Conservation (phyloP, 352 stramenopile species). For the Pythium aristosporum region DNA sequence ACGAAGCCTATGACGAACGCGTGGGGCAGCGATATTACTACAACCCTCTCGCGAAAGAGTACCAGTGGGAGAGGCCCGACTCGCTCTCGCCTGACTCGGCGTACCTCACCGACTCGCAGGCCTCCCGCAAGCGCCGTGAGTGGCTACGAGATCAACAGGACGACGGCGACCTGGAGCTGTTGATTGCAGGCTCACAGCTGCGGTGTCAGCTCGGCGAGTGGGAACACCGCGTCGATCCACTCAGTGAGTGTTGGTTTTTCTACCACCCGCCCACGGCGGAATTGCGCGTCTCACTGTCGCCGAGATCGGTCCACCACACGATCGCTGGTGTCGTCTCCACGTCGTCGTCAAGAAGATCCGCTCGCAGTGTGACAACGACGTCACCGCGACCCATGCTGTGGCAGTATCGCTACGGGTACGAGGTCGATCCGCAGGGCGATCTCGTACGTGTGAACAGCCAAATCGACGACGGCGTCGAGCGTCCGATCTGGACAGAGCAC, state of each 20-base stretch:
- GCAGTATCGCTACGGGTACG: constrained; percentile 78
- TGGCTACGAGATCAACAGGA: constrained; percentile 57
- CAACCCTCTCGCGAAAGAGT: constrained; percentile 70
- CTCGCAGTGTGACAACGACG: constrained; percentile 28
- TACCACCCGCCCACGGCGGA: constrained; percentile 49
- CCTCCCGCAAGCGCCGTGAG: constrained; percentile 36
- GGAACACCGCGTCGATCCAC: constrained; percentile 61
- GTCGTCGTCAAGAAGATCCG: constrained; percentile 16
- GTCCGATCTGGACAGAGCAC: constrained; percentile 69
- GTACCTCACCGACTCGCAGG: constrained; percentile 43
- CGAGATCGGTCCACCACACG: constrained; percentile 42
- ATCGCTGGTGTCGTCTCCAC: neutral
- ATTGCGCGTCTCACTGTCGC: constrained; percentile 57
- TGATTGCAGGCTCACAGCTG: constrained; percentile 36
- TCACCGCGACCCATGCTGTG: constrained; percentile 51
- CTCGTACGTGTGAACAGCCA: constrained; percentile 30
- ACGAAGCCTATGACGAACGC: constrained; percentile 72
- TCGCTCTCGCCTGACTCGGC: constrained; percentile 17
- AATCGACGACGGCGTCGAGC: constrained; percentile 17
- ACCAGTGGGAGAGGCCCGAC: constrained; percentile 66
- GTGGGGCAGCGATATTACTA: constrained; percentile 76
- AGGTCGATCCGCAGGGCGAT: constrained; percentile 41
- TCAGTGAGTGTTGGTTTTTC: constrained; percentile 71
- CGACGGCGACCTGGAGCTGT: constrained; percentile 28
- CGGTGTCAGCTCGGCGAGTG: constrained; percentile 47